Evolutionary conservation across 495 filamentous ascomycete species (phyloP).

Genomic region (Hypoxylon crocopeplum): DNA sequence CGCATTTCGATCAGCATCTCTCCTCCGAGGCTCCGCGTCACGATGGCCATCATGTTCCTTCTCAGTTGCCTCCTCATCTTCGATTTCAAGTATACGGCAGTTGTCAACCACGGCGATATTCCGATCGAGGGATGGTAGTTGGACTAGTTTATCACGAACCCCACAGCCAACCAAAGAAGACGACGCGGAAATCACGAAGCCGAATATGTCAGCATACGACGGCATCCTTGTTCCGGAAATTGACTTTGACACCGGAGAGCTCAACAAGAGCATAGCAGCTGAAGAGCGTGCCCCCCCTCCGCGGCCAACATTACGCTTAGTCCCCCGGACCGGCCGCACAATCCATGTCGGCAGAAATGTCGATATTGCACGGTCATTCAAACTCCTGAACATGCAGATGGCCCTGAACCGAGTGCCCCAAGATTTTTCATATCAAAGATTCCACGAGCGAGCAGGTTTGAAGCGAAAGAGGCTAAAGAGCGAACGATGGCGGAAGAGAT

Average conservation of each 20-base stretch:
- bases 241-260: conserved; percentile 27
- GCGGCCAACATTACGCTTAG: conserved; percentile 49
- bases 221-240: conserved; percentile 26
- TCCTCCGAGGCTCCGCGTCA: conserved; percentile 19
- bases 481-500: conserved; percentile 69
- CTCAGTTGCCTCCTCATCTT: background rate
- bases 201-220: conserved; percentile 12
- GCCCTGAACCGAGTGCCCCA: conserved; percentile 57
- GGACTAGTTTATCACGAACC: background rate
- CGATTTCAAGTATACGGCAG: conserved; percentile 2
- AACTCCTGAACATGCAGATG: conserved; percentile 53
- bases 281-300: conserved; percentile 20
- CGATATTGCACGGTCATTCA: conserved; percentile 64
- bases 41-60: conserved; percentile 23
- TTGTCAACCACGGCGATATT: conserved; percentile 18
- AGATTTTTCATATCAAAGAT: conserved; percentile 62
- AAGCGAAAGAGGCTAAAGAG: conserved; percentile 75
- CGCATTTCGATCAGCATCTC: conserved; percentile 28
- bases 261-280: conserved; percentile 17
- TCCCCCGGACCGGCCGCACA: conserved; percentile 64
- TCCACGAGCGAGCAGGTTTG: conserved; percentile 73
- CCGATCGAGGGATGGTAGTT: conserved; percentile 2
- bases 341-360: conserved; percentile 54
- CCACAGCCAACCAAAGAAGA: background rate
- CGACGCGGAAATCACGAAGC: conserved; percentile 22